These are phyloP conservation scores for Suhomyces canberraensis DNA, from an alignment of 805 yeast genomes.

Conservation along the genomic window DNA sequence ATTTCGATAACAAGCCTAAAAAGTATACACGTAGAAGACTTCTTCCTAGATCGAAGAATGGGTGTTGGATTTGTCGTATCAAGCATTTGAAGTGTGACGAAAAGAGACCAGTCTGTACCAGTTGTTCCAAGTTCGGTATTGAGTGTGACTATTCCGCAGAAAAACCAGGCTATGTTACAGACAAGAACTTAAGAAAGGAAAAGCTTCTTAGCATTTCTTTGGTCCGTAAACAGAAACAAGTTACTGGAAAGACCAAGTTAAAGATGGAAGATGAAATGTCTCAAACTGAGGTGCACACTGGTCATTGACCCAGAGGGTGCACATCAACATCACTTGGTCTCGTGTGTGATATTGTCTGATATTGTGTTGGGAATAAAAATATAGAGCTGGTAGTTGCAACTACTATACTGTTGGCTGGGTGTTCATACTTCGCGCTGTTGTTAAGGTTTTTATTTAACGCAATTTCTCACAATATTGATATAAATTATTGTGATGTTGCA, in stretches of 20 bases:
- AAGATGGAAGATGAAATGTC: background rate
- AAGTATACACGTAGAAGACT: constrained; percentile 38
- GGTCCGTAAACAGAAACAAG: constrained; percentile 21
- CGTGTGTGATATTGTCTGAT: too few relatives aligned
- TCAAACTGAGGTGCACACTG: background rate
- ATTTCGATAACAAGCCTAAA: constrained; percentile 18
- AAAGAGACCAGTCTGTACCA: constrained; percentile 32
- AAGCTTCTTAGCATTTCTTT: constrained; percentile 32
- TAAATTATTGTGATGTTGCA: background rate
- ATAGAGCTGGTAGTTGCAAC: too few relatives aligned
- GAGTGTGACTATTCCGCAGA: constrained; percentile 38
- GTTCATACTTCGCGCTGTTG: too few relatives aligned
- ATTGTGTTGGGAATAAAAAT: too few relatives aligned
- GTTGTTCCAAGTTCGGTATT: constrained; percentile 39
- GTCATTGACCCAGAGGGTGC: too few relatives aligned
- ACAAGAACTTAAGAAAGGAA: constrained; percentile 30
- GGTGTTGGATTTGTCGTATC: constrained; percentile 47
- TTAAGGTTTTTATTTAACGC: too few relatives aligned
- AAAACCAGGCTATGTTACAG: constrained; percentile 38
- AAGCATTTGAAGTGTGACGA: constrained; percentile 46
- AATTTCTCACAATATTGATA: background rate
- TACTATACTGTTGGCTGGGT: too few relatives aligned
- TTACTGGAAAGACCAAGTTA: background rate
- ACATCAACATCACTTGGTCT: too few relatives aligned
- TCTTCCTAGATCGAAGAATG: constrained; percentile 40